These are phyloP conservation scores for Gossypium stocksii DNA, from an alignment of 345 rosid genomes.

Conservation along the genomic window DNA sequence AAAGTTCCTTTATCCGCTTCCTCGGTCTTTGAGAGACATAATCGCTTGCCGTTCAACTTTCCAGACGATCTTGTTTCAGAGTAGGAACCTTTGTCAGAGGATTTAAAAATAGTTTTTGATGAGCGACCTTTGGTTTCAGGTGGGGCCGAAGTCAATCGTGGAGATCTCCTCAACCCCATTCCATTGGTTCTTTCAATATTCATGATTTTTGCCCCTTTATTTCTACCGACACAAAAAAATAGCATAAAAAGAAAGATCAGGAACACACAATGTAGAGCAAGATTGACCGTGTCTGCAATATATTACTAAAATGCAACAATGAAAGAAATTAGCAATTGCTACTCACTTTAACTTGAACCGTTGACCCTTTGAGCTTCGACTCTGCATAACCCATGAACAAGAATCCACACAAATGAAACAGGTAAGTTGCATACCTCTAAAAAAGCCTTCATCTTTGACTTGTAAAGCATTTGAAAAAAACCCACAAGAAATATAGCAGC, in stretches of 20 bases:
- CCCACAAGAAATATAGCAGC: not conserved
- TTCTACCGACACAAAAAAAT: not conserved
- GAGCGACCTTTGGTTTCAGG: slow-evolving; percentile 11
- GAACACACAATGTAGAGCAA: not conserved
- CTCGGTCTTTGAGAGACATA: slow-evolving; percentile 17
- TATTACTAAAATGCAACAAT: not conserved
- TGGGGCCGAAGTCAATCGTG: slow-evolving; percentile 21
- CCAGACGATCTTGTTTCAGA: slow-evolving; percentile 10
- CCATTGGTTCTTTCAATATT: slow-evolving; percentile 2
- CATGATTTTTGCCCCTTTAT: not conserved
- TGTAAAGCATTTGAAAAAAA: not conserved
- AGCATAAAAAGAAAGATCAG: not conserved
- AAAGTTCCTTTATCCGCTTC: slow-evolving; percentile 8
- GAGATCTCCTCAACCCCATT: slow-evolving; percentile 24
- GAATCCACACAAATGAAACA: slow-evolving; percentile 8
- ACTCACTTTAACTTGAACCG: slow-evolving; percentile 35
- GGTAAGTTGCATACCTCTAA: not conserved
- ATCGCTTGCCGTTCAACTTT: slow-evolving; percentile 13
- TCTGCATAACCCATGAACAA: slow-evolving; percentile 29
- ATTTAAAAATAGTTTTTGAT: slow-evolving; percentile 11
- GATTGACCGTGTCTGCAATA: not conserved
- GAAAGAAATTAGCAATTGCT: not conserved
- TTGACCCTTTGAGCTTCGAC: slow-evolving; percentile 14
- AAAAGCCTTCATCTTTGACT: not conserved
- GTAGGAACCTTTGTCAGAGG: slow-evolving; percentile 7